Evolutionary conservation across 176 grass and related monocot species (phyloP).

Genomic region (Otatea glauca): DNA sequence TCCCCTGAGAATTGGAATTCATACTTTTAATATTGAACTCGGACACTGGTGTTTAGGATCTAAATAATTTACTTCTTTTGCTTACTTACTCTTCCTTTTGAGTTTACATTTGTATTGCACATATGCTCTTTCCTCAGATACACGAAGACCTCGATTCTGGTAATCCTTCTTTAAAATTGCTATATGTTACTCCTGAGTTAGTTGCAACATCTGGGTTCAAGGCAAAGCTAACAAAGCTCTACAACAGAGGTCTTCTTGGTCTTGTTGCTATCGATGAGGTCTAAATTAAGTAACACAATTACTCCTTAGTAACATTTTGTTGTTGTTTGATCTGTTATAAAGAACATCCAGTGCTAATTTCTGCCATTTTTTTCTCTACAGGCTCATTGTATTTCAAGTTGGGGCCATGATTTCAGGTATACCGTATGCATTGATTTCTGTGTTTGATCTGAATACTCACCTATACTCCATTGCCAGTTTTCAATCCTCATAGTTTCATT

Average conservation of each 20-base stretch:
- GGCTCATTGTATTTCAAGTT: conserved; percentile 96
- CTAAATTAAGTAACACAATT: conserved; percentile 36
- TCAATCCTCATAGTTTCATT: conserved; percentile 31
- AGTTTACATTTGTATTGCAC: conserved; percentile 12
- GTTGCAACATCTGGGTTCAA: conserved; percentile 80
- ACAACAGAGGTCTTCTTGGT: conserved; percentile 79
- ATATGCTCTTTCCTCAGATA: conserved; percentile 61
- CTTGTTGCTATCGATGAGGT: conserved; percentile 94
- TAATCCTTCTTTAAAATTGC: conserved; percentile 75
- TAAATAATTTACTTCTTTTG: neutral
- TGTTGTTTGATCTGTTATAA: conserved; percentile 35
- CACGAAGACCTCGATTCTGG: conserved; percentile 86
- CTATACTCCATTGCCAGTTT: conserved; percentile 13
- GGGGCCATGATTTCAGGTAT: conserved; percentile 98
- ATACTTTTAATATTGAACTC: conserved; percentile 19
- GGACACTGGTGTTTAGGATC: neutral
- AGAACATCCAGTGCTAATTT: conserved; percentile 28
- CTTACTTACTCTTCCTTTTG: conserved; percentile 1
- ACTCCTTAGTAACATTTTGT: conserved; percentile 21
- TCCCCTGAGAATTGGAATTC: conserved; percentile 8
- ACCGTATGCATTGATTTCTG: neutral
- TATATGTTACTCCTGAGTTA: conserved; percentile 98
- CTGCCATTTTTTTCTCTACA: conserved; percentile 45
- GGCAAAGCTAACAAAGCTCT: conserved; percentile 79
- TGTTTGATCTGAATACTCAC: conserved; percentile 25